A percentile compares a stretch with the other conserved stretches of the same genome.
These are phyloP conservation scores for Nemania abortiva DNA, from an alignment of 2,329 filamentous ascomycete genomes.

Conservation along the genomic window DNA sequence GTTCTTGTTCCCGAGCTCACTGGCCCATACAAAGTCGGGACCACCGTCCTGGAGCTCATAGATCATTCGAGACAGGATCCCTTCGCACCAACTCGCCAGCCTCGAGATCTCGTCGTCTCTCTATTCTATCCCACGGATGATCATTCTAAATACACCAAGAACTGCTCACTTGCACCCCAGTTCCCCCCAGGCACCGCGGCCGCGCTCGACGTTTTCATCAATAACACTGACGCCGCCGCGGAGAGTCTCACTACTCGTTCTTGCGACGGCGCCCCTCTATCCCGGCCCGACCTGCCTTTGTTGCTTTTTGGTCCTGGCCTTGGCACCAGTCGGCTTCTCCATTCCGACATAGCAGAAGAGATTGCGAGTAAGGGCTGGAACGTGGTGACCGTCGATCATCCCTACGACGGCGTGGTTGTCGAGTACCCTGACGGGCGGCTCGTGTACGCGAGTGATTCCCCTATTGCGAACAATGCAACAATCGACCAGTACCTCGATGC, in stretches of 20 bases:
- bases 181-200: slow-evolving; percentile 30
- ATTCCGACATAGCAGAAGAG: slow-evolving; percentile 58
- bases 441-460: slow-evolving; percentile 37
- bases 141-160: slow-evolving; percentile 1
- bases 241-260: slow-evolving; percentile 41
- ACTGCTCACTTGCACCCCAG: slow-evolving; percentile 36
- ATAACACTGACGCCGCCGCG: slow-evolving; percentile 25
- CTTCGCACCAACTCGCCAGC: slow-evolving; percentile 39
- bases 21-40: slow-evolving; percentile 44
- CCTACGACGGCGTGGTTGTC: slow-evolving; percentile 59
- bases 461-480: slow-evolving; percentile 37
- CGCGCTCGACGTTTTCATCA: slow-evolving; percentile 16
- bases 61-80: slow-evolving; percentile 43
- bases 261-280: slow-evolving; percentile 37
- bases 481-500: slow-evolving; percentile 42
- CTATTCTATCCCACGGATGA: slow-evolving; percentile 46
- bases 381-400: slow-evolving; percentile 63
- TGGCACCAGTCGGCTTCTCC: slow-evolving; percentile 57
- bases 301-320: slow-evolving; percentile 61
- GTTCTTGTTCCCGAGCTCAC: slow-evolving; percentile 33
- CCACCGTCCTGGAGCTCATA: slow-evolving; percentile 41
- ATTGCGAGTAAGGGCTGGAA: slow-evolving; percentile 61
- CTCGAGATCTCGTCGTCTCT: slow-evolving; percentile 43
- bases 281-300: slow-evolving; percentile 39
- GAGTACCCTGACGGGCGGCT: slow-evolving; percentile 60